These are phyloP conservation scores for Thraustotheca clavata DNA, from an alignment of 352 stramenopile genomes.

Conservation along the genomic window DNA sequence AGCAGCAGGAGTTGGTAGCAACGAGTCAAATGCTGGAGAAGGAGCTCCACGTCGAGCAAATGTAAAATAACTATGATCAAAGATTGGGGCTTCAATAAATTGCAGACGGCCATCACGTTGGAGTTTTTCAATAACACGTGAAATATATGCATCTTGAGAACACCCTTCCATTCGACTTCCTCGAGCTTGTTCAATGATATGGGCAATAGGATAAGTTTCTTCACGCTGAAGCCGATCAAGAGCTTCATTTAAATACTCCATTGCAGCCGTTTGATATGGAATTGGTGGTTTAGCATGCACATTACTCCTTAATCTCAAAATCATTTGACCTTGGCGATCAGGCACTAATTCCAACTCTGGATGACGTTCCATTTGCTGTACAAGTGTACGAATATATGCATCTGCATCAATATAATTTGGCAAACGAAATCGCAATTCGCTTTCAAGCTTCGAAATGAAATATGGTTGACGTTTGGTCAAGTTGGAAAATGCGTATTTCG, in stretches of 20 bases:
- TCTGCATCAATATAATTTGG: background rate
- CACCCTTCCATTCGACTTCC: background rate
- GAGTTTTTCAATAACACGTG: background rate
- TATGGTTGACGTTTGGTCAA: conserved; percentile 3
- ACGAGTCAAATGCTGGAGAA: background rate
- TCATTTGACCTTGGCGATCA: background rate
- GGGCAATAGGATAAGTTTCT: background rate
- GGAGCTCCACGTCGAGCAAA: background rate
- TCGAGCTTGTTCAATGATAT: background rate
- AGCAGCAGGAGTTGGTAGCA: background rate
- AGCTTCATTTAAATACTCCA: background rate
- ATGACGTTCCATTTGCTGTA: conserved; percentile 5
- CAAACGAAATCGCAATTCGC: background rate
- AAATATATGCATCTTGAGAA: background rate
- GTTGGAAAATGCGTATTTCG: background rate
- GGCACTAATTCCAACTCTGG: background rate
- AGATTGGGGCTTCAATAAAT: background rate
- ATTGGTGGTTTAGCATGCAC: background rate
- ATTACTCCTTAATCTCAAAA: background rate
- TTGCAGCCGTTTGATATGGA: background rate
- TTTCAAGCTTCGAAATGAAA: background rate
- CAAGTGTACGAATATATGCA: background rate
- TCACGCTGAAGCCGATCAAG: background rate
- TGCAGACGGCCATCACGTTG: background rate
- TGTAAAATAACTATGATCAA: background rate